Evolutionary conservation across 768 basidiomycete genomes (phyloP).

Genomic region (Kwoniella bestiolae): DNA sequence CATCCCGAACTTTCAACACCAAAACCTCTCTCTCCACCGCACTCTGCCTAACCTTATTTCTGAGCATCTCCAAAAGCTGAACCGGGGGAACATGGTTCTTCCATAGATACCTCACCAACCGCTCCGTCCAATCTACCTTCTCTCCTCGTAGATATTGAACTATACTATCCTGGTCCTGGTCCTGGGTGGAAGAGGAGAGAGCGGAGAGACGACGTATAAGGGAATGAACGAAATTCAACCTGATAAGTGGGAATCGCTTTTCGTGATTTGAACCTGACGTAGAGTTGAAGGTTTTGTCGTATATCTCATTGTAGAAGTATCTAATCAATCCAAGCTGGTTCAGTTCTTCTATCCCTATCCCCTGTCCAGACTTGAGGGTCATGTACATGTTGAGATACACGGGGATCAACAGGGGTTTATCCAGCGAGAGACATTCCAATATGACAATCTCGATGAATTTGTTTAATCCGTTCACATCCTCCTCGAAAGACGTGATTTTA

Average conservation of each 20-base stretch:
- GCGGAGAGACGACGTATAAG: neutral
- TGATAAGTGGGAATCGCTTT: conserved; percentile 23
- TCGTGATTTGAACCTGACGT: conserved; percentile 2
- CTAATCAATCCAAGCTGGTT: conserved; percentile 27
- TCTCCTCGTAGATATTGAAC: neutral
- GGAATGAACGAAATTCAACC: conserved; percentile 19
- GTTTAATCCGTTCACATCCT: conserved; percentile 15
- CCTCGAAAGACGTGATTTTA: neutral
- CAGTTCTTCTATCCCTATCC: conserved; percentile 13
- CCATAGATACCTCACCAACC: conserved; percentile 27
- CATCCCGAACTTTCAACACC: conserved; percentile 27
- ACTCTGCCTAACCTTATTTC: conserved; percentile 14
- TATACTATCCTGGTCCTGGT: neutral
- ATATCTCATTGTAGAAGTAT: conserved; percentile 33
- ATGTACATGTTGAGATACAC: conserved; percentile 73
- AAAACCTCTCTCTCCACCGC: conserved; percentile 7
- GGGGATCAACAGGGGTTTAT: conserved; percentile 79
- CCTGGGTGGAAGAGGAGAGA: neutral
- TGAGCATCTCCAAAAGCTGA: conserved; percentile 24
- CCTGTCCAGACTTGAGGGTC: conserved; percentile 60
- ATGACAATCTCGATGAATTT: conserved; percentile 44
- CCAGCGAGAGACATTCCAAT: conserved; percentile 86
- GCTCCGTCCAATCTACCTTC: conserved; percentile 1
- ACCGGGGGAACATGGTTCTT: conserved; percentile 27
- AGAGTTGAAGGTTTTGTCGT: conserved; percentile 26